Evolutionary conservation across 176 grass and related monocot species (phyloP).

Genomic region (Bonia amplexicaulis): DNA sequence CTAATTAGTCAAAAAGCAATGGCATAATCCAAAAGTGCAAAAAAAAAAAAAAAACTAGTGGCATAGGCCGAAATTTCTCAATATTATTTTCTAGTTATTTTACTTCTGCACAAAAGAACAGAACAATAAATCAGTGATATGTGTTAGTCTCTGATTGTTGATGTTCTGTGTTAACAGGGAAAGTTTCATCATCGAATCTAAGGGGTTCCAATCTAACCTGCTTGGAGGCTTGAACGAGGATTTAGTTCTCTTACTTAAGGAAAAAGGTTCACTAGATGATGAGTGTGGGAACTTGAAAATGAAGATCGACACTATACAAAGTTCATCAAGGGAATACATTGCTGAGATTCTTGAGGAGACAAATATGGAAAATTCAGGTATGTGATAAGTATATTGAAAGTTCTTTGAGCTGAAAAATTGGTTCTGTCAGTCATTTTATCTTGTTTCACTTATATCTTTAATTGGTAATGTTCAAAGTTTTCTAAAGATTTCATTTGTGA

Average conservation of each 20-base stretch:
- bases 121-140: not conserved
- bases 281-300: slow-evolving; percentile 45
- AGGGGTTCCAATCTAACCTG: slow-evolving; percentile 47
- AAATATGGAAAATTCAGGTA: slow-evolving; percentile 59
- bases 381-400: not conserved
- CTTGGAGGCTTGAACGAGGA: slow-evolving; percentile 36
- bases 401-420: slow-evolving; percentile 10
- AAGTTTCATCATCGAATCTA: slow-evolving; percentile 56
- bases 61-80: too few relatives aligned
- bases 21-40: too few relatives aligned
- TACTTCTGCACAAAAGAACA: not conserved
- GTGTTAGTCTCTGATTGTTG: not conserved
- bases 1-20: too few relatives aligned
- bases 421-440: not conserved
- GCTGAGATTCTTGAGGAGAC: slow-evolving; percentile 75
- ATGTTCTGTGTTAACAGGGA: slow-evolving; percentile 52
- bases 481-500: not conserved
- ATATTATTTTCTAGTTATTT: not conserved
- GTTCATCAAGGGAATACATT: slow-evolving; percentile 71
- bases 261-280: slow-evolving; percentile 59
- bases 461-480: slow-evolving; percentile 1
- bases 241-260: slow-evolving; percentile 42
- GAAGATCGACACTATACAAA: slow-evolving; percentile 60
- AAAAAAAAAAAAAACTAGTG: too few relatives aligned
- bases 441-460: not conserved